Conservation (phyloP, 768 basidiomycete species). For the Sutorius australiensis region DNA sequence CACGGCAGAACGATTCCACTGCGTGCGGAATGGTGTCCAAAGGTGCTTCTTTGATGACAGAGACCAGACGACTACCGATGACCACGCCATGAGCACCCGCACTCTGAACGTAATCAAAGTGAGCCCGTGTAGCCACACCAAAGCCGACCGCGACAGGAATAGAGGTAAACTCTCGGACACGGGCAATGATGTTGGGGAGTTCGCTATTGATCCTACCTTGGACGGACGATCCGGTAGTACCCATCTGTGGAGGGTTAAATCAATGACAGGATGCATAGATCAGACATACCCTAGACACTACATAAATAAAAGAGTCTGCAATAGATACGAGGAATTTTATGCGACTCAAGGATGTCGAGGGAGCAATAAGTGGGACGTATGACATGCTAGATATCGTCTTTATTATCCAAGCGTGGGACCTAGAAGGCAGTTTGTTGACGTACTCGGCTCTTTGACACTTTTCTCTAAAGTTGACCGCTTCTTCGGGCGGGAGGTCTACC, state of each 20-base stretch:
- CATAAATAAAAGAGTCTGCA: conserved; percentile 96
- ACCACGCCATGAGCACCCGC: conserved; percentile 96
- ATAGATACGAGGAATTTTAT: conserved; percentile 90
- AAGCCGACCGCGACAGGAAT: conserved; percentile 95
- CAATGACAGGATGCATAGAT: neutral
- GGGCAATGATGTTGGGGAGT: conserved; percentile 79
- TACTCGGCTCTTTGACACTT: conserved; percentile 82
- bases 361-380: conserved; percentile 93
- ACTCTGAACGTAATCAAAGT: conserved; percentile 81
- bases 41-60: conserved; percentile 67
- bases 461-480: conserved; percentile 84
- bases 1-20: conserved; percentile 71
- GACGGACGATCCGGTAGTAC: conserved; percentile 91
- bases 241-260: conserved; percentile 65
- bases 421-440: conserved; percentile 28
- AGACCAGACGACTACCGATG: conserved; percentile 83
- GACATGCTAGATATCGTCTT: conserved; percentile 60
- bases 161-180: conserved; percentile 73
- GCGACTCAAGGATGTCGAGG: conserved; percentile 82
- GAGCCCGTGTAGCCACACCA: conserved; percentile 85
- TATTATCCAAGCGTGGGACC: neutral
- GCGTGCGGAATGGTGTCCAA: conserved; percentile 44
- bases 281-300: conserved; percentile 82
- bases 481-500: conserved; percentile 97
- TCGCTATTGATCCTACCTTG: conserved; percentile 64